Percentiles rank a stretch among this genome's conserved stretches.
phyloP scores from a whole-genome alignment of 257 asterid species.

The Fraxinus excelsior region DNA sequence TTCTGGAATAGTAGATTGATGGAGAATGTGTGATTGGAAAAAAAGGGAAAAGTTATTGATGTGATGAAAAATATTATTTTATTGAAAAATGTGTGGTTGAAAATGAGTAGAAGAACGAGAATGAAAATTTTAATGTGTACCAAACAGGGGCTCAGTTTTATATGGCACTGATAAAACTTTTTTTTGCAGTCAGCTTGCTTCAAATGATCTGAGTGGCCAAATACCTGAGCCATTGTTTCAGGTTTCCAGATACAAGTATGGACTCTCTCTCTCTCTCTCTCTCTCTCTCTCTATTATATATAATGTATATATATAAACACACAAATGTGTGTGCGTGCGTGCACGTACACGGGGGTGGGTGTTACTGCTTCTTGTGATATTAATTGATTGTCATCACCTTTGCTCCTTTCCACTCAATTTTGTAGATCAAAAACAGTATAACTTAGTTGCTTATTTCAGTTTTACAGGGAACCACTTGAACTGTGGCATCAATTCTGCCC shows the following conservation, averaged over 20 bases:
- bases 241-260: conserved; percentile 80
- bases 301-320: not conserved
- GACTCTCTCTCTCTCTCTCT: conserved; percentile 7
- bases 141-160: too few species aligned
- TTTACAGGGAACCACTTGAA: conserved; percentile 83
- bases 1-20: too few species aligned
- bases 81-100: too few species aligned
- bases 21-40: too few species aligned
- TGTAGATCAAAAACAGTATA: conserved; percentile 19
- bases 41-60: too few species aligned
- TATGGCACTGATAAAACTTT: not conserved
- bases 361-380: not conserved
- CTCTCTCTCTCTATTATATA: not conserved
- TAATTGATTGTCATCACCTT: conserved; percentile 11
- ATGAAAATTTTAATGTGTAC: too few species aligned
- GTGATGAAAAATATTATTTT: too few species aligned
- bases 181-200: conserved; percentile 80
- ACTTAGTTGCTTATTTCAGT: conserved; percentile 52
- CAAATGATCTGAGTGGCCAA: conserved; percentile 67
- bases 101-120: too few species aligned
- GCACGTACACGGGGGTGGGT: not conserved
- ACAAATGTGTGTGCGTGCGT: not conserved
- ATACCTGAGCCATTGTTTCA: conserved; percentile 70
- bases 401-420: not conserved
- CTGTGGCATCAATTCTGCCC: conserved; percentile 64